phyloP scores from a whole-genome alignment of 192 early-diverging fungal species.

The Coemansia sp. region DNA sequence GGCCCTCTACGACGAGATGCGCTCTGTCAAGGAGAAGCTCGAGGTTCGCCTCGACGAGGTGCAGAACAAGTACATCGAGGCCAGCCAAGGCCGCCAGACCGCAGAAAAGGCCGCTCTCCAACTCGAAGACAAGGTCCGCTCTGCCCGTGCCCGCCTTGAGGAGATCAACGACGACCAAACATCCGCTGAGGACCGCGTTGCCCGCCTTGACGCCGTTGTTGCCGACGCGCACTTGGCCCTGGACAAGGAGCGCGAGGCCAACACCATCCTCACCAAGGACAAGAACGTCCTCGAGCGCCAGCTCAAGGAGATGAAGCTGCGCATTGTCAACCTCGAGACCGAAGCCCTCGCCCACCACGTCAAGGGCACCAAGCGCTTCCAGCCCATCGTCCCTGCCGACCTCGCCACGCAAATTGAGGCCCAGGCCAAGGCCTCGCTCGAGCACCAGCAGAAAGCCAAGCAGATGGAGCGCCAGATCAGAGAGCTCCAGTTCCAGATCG shows the following conservation, averaged over 20 bases:
- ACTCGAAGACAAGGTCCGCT: conserved; percentile 72
- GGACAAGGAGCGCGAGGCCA: conserved; percentile 64
- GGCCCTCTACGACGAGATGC: conserved; percentile 61
- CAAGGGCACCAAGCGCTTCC: conserved; percentile 54
- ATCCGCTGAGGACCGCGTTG: conserved; percentile 64
- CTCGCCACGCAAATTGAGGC: conserved; percentile 35
- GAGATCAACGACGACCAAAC: conserved; percentile 70
- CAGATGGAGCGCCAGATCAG: conserved; percentile 72
- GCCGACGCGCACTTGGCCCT: conserved; percentile 58
- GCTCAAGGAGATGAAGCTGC: conserved; percentile 73
- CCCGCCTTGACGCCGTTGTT: conserved; percentile 47
- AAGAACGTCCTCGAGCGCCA: conserved; percentile 77
- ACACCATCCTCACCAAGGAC: conserved; percentile 75
- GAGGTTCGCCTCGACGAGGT: conserved; percentile 74
- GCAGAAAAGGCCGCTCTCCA: conserved; percentile 66
- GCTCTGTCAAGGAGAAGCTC: conserved; percentile 68
- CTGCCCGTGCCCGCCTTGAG: conserved; percentile 68
- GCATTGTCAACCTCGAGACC: conserved; percentile 75
- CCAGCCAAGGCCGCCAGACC: conserved; percentile 65
- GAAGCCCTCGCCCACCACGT: conserved; percentile 60
- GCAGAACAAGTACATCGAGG: conserved; percentile 60
- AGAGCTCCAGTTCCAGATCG: conserved; percentile 83
- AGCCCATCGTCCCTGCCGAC: conserved; percentile 40
- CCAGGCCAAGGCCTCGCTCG: conserved; percentile 45
- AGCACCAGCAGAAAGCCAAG: conserved; percentile 46